These are phyloP conservation scores for Smithsoniella earleae DNA, from an alignment of 163 green algal species.

Conservation along the genomic window DNA sequence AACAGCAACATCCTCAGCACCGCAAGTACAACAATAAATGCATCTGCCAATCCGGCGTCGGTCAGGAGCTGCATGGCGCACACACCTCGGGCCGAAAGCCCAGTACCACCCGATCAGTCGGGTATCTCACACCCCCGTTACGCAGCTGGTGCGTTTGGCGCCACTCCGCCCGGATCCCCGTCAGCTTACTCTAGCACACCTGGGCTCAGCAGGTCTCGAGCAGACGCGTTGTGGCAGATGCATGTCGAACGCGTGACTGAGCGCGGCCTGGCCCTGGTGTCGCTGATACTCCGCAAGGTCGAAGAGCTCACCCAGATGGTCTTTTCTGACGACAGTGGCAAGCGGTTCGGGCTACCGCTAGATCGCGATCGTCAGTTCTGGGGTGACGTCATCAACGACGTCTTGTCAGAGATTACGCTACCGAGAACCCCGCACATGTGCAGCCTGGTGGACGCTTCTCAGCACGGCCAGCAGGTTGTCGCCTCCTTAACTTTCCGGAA, in stretches of 20 bases:
- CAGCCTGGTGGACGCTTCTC: too few species aligned
- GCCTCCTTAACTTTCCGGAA: slow-evolving; percentile 27
- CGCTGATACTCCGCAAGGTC: slow-evolving; percentile 22
- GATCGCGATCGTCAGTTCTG: slow-evolving; percentile 11
- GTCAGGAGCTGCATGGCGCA: too few species aligned
- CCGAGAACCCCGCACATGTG: too few species aligned
- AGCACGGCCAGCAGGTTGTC: slow-evolving; percentile 19
- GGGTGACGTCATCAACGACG: slow-evolving; percentile 3
- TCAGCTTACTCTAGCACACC: too few species aligned
- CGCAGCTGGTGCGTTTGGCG: too few species aligned
- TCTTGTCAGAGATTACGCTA: slow-evolving; percentile 8
- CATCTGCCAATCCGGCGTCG: too few species aligned
- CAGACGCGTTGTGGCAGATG: slow-evolving; percentile 5
- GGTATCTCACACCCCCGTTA: too few species aligned
- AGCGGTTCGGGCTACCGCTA: slow-evolving; percentile 14
- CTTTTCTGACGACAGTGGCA: background rate
- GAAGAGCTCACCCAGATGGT: slow-evolving; percentile 1
- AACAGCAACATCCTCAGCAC: too few species aligned
- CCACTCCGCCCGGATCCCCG: background rate
- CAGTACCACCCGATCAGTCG: too few species aligned
- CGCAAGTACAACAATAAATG: too few species aligned
- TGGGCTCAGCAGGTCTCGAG: background rate
- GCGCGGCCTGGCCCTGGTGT: background rate
- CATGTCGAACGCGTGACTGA: slow-evolving; percentile 27
- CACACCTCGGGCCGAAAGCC: too few species aligned